Evolutionary conservation across 345 rosid genomes (phyloP).

Genomic region (Camelina hispida): DNA sequence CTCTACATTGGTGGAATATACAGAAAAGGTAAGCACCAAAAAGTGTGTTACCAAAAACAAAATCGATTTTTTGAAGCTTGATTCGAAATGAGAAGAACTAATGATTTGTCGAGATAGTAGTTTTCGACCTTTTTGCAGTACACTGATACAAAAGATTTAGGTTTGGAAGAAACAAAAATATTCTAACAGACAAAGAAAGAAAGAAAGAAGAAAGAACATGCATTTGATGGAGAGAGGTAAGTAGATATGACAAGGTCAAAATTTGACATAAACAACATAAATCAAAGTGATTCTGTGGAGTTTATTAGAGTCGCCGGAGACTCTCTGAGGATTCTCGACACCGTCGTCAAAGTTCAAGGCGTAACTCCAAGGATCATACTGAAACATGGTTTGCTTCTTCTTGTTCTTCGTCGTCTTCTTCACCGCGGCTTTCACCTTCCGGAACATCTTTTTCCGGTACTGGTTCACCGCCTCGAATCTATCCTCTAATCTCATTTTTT

Average conservation of each 20-base stretch:
- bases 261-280: slow-evolving; percentile 53
- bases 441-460: slow-evolving; percentile 35
- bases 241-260: slow-evolving; percentile 29
- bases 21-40: slow-evolving; percentile 1
- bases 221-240: slow-evolving; percentile 11
- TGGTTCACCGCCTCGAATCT: slow-evolving; percentile 36
- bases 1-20: slow-evolving; percentile 22
- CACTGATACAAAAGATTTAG: slow-evolving; percentile 18
- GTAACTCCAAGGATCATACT: slow-evolving; percentile 94
- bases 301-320: slow-evolving; percentile 31
- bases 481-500: slow-evolving; percentile 37
- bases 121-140: slow-evolving; percentile 10
- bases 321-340: slow-evolving; percentile 29
- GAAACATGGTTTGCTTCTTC: slow-evolving; percentile 56
- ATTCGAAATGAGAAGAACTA: slow-evolving; percentile 1
- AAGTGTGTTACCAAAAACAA: slow-evolving; percentile 4
- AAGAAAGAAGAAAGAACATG: slow-evolving; percentile 7
- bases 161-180: neutral
- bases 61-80: neutral
- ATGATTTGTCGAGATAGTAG: neutral
- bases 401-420: slow-evolving; percentile 36
- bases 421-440: slow-evolving; percentile 34
- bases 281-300: slow-evolving; percentile 44
- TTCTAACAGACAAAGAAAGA: neutral
- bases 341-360: slow-evolving; percentile 85